Evolutionary conservation across 257 asterid genomes (phyloP).

Genomic region (Nicotiana noctiflora): DNA sequence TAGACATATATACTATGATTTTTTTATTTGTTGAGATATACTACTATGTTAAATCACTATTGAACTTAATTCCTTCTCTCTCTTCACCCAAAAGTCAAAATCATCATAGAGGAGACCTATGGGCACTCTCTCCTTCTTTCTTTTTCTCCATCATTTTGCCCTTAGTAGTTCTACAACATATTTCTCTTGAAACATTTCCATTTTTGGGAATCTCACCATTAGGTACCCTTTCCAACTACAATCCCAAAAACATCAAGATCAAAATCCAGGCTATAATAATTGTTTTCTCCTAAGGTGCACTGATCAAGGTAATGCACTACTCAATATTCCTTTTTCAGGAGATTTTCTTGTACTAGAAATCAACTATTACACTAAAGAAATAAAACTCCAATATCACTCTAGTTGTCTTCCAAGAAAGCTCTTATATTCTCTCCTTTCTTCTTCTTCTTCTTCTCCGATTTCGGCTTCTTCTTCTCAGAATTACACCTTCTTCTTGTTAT

Average conservation of each 20-base stretch:
- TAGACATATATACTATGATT: no score
- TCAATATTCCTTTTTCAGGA: constrained; percentile 12
- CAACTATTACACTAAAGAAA: background rate
- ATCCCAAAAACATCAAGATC: constrained; percentile 1
- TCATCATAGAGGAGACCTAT: background rate
- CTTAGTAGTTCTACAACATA: background rate
- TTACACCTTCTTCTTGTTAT: constrained; percentile 20
- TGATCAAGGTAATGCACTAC: background rate
- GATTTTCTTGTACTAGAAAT: constrained; percentile 11
- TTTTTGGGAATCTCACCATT: constrained; percentile 4
- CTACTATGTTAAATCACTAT: background rate
- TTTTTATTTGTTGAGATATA: no score
- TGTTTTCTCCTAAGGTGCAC: constrained; percentile 3
- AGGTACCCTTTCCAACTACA: constrained; percentile 12
- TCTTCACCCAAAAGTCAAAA: background rate
- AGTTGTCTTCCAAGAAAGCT: constrained; percentile 19
- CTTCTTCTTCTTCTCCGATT: constrained; percentile 6
- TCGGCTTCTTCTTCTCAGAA: background rate
- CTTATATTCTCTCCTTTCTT: constrained; percentile 4
- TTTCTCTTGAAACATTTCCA: background rate
- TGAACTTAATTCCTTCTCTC: background rate
- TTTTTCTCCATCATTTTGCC: background rate
- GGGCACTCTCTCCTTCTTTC: constrained; percentile 1
- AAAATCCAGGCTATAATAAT: background rate
- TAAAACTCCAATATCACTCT: constrained; percentile 19